Evolutionary conservation across 495 filamentous ascomycete genomes (phyloP).

Genomic region (Xylaria telfairii): DNA sequence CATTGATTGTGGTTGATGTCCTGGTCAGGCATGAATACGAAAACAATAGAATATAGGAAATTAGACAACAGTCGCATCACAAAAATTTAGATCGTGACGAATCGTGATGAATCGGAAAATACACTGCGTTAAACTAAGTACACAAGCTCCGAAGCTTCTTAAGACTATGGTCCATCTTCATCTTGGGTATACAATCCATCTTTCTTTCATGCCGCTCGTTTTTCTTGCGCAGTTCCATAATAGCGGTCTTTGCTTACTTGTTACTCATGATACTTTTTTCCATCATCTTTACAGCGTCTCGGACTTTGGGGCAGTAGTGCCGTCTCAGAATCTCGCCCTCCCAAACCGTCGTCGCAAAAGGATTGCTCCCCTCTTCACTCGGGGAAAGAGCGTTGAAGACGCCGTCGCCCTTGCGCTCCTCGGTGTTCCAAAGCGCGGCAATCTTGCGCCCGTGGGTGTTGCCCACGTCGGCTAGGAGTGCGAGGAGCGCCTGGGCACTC

Average conservation of each 20-base stretch:
- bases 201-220: background rate
- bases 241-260: background rate
- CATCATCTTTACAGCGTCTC: conserved; percentile 73
- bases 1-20: background rate
- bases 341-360: conserved; percentile 89
- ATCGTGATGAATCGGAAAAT: background rate
- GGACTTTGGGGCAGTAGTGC: conserved; percentile 87
- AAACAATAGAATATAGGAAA: background rate
- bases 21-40: background rate
- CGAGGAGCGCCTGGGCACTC: conserved; percentile 76
- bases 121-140: background rate
- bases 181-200: background rate
- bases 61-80: background rate
- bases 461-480: conserved; percentile 73
- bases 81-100: background rate
- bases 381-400: conserved; percentile 54
- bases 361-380: conserved; percentile 46
- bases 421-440: conserved; percentile 77
- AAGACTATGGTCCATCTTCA: background rate
- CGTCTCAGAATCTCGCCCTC: conserved; percentile 84
- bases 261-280: conserved; percentile 61
- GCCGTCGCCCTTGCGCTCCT: conserved; percentile 81
- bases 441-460: conserved; percentile 75
- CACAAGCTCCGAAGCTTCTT: background rate
- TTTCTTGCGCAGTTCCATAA: background rate